Evolutionary conservation across 768 basidiomycete genomes (phyloP).

Genomic region (Sporobolomyces pararoseus): DNA sequence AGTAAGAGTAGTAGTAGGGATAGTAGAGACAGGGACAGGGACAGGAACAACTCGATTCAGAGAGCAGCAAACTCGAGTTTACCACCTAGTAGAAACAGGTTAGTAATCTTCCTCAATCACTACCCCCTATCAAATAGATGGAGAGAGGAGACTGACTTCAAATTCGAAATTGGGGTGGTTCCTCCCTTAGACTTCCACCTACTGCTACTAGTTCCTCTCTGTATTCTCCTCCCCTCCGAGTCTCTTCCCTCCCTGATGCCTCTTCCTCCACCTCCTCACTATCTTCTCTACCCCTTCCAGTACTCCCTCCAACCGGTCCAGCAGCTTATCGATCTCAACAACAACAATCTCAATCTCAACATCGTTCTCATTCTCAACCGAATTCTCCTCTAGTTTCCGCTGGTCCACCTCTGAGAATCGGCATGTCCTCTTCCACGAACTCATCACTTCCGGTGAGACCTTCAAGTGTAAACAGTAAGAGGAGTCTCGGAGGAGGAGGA

Average conservation of each 20-base stretch:
- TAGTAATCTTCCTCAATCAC: background rate
- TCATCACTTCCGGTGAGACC: too few relatives aligned
- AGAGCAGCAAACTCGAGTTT: background rate
- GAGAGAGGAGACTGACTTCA: background rate
- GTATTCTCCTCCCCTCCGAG: background rate
- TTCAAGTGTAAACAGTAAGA: too few relatives aligned
- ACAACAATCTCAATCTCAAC: background rate
- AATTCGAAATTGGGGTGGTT: too few relatives aligned
- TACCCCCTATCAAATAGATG: background rate
- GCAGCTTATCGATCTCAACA: background rate
- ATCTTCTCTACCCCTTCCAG: background rate
- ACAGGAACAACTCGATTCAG: background rate
- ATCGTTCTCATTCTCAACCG: background rate
- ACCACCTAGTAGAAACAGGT: constrained; percentile 4
- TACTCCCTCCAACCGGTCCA: constrained; percentile 4
- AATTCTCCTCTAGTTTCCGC: background rate
- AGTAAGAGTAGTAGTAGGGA: background rate
- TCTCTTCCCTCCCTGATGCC: background rate
- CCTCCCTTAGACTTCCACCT: background rate
- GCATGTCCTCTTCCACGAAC: too few relatives aligned
- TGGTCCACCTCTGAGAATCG: background rate
- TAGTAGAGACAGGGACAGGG: constrained; percentile 15
- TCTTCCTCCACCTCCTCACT: background rate
- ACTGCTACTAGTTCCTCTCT: background rate
- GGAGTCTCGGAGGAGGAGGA: too few relatives aligned